A percentile compares a stretch with the other conserved stretches of the same genome.
Conservation (phyloP, 192 early-diverging fungal genomes). For the Tieghemiomyces parasiticus region DNA sequence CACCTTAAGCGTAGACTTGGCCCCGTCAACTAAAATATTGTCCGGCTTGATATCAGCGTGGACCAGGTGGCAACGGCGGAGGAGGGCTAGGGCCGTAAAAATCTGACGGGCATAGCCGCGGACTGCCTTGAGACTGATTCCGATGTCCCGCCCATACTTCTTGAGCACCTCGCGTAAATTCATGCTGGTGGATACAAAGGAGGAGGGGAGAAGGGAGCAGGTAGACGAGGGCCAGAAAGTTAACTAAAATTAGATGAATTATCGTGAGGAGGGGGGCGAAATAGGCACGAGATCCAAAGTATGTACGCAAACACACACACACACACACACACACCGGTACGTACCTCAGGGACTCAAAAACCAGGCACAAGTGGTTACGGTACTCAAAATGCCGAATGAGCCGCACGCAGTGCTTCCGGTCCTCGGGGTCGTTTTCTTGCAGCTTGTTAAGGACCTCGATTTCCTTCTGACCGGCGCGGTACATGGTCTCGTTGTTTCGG, state of each 20-base stretch:
- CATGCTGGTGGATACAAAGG: constrained; percentile 30
- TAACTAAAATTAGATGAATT: no score
- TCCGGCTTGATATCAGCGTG: constrained; percentile 99
- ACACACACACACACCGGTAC: not conserved
- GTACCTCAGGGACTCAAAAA: constrained; percentile 83
- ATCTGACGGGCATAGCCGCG: constrained; percentile 83
- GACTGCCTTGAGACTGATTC: constrained; percentile 87
- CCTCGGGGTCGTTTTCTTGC: constrained; percentile 66
- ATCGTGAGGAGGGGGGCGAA: not conserved
- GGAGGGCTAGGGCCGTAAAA: constrained; percentile 64
- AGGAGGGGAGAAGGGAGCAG: not conserved
- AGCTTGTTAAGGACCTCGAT: constrained; percentile 78
- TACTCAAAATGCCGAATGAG: constrained; percentile 80
- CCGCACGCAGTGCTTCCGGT: constrained; percentile 78
- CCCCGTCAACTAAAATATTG: constrained; percentile 83
- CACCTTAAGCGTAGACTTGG: constrained; percentile 67
- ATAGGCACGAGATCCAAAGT: no score
- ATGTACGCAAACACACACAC: no score
- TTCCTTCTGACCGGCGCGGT: constrained; percentile 79
- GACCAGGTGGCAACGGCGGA: constrained; percentile 67
- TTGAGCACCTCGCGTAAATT: constrained; percentile 87
- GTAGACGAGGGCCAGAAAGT: no score
- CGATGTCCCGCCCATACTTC: constrained; percentile 88
- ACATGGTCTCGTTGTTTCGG: constrained; percentile 90
- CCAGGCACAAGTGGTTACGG: constrained; percentile 77